Evolutionary conservation across 2,329 filamentous ascomycete genomes (phyloP).

Genomic region (Rutstroemia sp.): DNA sequence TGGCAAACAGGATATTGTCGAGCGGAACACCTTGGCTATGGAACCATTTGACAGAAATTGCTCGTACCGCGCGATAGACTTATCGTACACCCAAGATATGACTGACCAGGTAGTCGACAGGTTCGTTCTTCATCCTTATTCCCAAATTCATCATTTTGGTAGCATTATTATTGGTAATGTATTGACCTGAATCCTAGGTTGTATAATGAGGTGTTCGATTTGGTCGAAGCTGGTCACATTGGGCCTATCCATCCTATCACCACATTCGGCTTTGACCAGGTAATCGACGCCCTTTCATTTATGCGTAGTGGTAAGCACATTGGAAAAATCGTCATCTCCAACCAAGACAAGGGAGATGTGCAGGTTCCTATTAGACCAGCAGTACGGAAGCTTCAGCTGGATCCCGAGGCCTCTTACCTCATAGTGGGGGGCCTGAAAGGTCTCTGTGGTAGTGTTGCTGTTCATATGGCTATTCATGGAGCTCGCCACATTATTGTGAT

Average conservation of each 20-base stretch:
- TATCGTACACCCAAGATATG: conserved; percentile 5
- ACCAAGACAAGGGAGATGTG: not conserved
- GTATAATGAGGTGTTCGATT: not conserved
- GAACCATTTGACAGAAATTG: conserved; percentile 16
- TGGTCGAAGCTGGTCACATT: conserved; percentile 4
- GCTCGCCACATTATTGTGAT: conserved; percentile 14
- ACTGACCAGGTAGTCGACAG: not conserved
- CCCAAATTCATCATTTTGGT: not conserved
- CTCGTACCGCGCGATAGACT: conserved; percentile 17
- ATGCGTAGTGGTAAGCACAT: conserved; percentile 36
- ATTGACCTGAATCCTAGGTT: not conserved
- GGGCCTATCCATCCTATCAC: conserved; percentile 14
- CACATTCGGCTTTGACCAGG: conserved; percentile 23
- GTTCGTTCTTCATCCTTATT: not conserved
- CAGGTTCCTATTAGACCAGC: not conserved
- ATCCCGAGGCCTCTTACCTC: conserved; percentile 16
- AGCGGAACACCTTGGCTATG: conserved; percentile 13
- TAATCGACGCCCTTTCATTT: conserved; percentile 14
- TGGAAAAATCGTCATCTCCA: conserved; percentile 34
- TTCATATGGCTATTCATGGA: conserved; percentile 6
- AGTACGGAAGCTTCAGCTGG: conserved; percentile 15
- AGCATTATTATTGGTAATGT: not conserved
- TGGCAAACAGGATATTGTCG: conserved; percentile 16
- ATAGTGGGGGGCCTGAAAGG: conserved; percentile 20
- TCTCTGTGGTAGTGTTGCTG: conserved; percentile 14